Evolutionary conservation across 2,329 filamentous ascomycete genomes (phyloP).

Genomic region (Alternaria sp.): DNA sequence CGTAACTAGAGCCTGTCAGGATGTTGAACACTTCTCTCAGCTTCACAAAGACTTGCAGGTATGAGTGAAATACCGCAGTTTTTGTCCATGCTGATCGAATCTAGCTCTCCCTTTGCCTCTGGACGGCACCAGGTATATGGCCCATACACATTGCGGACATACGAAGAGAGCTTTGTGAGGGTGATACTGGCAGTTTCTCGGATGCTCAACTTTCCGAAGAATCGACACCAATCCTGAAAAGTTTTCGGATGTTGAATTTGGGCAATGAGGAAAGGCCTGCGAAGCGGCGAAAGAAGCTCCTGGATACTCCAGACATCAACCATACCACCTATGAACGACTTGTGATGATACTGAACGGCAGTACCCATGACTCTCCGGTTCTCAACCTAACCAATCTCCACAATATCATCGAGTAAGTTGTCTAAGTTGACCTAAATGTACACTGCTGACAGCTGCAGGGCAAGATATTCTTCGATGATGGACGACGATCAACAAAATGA

Average conservation of each 20-base stretch:
- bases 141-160: conserved; percentile 28
- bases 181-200: conserved; percentile 26
- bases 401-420: conserved; percentile 35
- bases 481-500: conserved; percentile 24
- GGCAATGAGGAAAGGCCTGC: conserved; percentile 30
- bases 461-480: conserved; percentile 27
- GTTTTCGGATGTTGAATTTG: conserved; percentile 25
- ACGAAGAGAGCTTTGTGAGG: conserved; percentile 29
- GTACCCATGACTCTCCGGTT: conserved; percentile 27
- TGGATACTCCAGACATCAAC: conserved; percentile 17
- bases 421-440: no score
- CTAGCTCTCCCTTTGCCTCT: conserved; percentile 44
- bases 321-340: conserved; percentile 27
- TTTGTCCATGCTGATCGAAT: conserved; percentile 7
- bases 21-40: conserved; percentile 18
- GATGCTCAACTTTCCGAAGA: conserved; percentile 31
- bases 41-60: conserved; percentile 44
- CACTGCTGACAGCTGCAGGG: conserved; percentile 25
- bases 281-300: conserved; percentile 37
- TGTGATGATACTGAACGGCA: conserved; percentile 30
- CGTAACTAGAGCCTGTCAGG: conserved; percentile 26
- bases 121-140: conserved; percentile 38
- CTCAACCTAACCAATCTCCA: conserved; percentile 30
- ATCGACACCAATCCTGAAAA: conserved; percentile 16
- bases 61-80: not conserved